Conservation (phyloP, 148 eudicot species). For the Salicornia ramosissima region DNA sequence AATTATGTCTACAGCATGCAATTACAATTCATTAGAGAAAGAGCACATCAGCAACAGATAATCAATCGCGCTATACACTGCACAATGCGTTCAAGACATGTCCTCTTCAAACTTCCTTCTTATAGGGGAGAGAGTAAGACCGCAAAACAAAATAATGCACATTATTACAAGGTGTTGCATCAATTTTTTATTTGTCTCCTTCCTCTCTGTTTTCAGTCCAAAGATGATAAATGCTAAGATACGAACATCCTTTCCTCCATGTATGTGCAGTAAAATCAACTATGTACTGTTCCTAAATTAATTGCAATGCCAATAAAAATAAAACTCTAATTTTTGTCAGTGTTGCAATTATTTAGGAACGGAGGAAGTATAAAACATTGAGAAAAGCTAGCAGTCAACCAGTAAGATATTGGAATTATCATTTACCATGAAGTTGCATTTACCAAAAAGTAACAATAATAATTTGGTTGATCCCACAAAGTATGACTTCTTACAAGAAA, state of each 20-base stretch:
- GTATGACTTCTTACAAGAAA: background rate
- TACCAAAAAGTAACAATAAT: background rate
- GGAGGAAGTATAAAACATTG: background rate
- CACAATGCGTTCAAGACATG: background rate
- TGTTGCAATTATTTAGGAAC: no score
- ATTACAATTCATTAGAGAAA: background rate
- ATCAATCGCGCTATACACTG: background rate
- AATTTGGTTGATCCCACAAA: background rate
- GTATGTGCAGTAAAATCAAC: no score
- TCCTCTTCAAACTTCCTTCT: background rate
- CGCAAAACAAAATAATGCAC: no score
- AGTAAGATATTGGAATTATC: background rate
- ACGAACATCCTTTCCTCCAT: no score
- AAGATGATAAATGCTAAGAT: no score
- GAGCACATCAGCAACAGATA: background rate
- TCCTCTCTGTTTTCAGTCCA: no score
- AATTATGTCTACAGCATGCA: background rate
- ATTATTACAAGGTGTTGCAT: no score
- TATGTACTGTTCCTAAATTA: no score
- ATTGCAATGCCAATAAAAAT: no score
- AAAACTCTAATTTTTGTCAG: no score
- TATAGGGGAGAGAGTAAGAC: background rate
- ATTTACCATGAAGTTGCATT: background rate
- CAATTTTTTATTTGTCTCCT: no score
- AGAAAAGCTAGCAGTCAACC: background rate